These are phyloP conservation scores for Cyclocybe aegerita DNA, from an alignment of 768 basidiomycete genomes.

Conservation along the genomic window DNA sequence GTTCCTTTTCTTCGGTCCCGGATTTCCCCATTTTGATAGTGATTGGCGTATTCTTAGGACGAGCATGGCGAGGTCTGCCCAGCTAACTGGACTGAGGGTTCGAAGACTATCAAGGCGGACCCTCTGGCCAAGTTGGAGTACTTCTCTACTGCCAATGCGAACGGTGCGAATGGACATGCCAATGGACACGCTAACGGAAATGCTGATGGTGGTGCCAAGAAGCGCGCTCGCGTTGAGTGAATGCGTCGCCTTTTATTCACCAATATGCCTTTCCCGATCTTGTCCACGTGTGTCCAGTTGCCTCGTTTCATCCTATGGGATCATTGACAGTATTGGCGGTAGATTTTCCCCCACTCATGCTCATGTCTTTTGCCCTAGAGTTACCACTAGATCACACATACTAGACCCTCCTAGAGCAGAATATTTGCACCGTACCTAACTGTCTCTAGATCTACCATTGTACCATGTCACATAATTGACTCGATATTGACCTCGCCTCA, in stretches of 20 bases:
- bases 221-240: slow-evolving; percentile 58
- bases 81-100: slow-evolving; percentile 83
- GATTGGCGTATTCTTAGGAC: slow-evolving; percentile 46
- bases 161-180: slow-evolving; percentile 29
- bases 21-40: slow-evolving; percentile 1
- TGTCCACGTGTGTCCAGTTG: too few relatives aligned
- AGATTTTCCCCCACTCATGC: too few relatives aligned
- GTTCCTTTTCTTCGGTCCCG: slow-evolving; percentile 21
- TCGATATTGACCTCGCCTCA: too few relatives aligned
- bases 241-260: neutral
- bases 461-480: too few relatives aligned
- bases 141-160: slow-evolving; percentile 46
- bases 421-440: too few relatives aligned
- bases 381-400: too few relatives aligned
- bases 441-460: too few relatives aligned
- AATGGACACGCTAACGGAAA: slow-evolving; percentile 32
- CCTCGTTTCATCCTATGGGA: too few relatives aligned
- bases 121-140: slow-evolving; percentile 74
- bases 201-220: slow-evolving; percentile 39
- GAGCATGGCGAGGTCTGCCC: slow-evolving; percentile 93
- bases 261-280: too few relatives aligned
- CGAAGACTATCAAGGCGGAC: slow-evolving; percentile 81
- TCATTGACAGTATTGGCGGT: too few relatives aligned
- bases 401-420: too few relatives aligned
- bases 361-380: too few relatives aligned